Conservation (phyloP, 2,329 filamentous ascomycete genomes). For the Biscogniauxia marginata region DNA sequence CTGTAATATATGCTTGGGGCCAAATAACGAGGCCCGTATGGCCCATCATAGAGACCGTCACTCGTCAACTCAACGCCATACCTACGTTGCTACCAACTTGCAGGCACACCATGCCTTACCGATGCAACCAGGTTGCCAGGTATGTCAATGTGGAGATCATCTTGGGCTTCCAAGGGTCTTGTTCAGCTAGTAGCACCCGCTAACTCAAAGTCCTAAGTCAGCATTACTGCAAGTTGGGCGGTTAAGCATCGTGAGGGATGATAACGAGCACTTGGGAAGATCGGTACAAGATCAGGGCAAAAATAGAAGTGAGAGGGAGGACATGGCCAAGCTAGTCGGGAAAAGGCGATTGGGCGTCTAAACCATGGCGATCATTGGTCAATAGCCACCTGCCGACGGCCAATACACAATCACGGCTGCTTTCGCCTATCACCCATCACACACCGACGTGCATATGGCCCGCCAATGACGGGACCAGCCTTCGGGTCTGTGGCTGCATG, state of each 20-base stretch:
- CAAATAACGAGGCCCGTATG: constrained; percentile 30
- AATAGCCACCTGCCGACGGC: constrained; percentile 28
- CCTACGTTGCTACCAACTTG: constrained; percentile 23
- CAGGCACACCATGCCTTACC: constrained; percentile 21
- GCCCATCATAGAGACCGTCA: constrained; percentile 13
- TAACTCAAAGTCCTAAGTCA: constrained; percentile 26
- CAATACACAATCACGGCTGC: constrained; percentile 26
- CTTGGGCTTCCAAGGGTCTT: constrained; percentile 15
- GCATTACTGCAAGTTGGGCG: constrained; percentile 41
- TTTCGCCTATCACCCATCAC: constrained; percentile 34
- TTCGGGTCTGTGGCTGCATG: constrained; percentile 23
- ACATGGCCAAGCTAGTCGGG: constrained; percentile 31
- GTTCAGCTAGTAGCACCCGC: constrained; percentile 26
- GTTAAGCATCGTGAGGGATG: constrained; percentile 36
- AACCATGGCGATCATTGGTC: constrained; percentile 34
- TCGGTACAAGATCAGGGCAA: constrained; percentile 20
- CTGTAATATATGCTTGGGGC: constrained; percentile 42
- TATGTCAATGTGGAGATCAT: constrained; percentile 22
- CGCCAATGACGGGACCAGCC: constrained; percentile 23
- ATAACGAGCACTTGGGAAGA: constrained; percentile 5
- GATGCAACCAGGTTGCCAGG: constrained; percentile 12
- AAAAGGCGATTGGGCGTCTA: constrained; percentile 41
- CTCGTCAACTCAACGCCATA: constrained; percentile 9
- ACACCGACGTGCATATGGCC: constrained; percentile 24
- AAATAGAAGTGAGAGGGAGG: constrained; percentile 23